Evolutionary conservation across 139 green algal genomes (phyloP), one percentile per base, ranked within the genome.

Genomic region (Nannochloris sp.): DNA sequence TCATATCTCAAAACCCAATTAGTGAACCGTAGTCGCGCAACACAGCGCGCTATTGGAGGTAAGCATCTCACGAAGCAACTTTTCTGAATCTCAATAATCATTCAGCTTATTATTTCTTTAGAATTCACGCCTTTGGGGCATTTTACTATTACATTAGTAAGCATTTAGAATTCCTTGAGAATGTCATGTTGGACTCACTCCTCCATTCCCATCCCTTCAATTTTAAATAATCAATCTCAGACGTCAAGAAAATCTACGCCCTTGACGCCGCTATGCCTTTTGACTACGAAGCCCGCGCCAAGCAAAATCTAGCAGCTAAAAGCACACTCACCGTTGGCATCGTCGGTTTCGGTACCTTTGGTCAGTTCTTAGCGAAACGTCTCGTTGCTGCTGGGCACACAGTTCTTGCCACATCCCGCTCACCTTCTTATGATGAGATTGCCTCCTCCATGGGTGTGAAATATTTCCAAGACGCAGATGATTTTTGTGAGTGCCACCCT

Each of bases 281-380:
- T 72, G 76, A 84, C 35, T 80, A 70, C 31, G 72, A 83, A 36
- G 37, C 68, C 12, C 67, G 51, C 15, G 59, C 68, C 2, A 57
- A 47, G 32, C 27, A 24, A 1, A 55, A 32, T 3, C 19, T 77
- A n/a, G 10, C 53, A 27, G 19, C 59, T 6, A 48, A 87, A 46
- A 76, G 65, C 23, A 54, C 66, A 56, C 76, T 98, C 29, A 89
- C 71, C 6, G 84, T 99, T 31, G 93, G 90, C 42, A 93, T 99
- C 37, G 86, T 99, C 0, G 95, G 95, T 6, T 99, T 99, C 71
- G 95, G 95, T 24, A 97, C 85, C 0, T 99, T 99, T 77, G 95
- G 95, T 13, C 95, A 99, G 73, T 99, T 99, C 65, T 60, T 99
- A 8, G 95, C 91, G 0, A 82, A 82, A 59, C 81, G 92, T 4